These are phyloP conservation scores for Penicillium tannophilum DNA, from an alignment of 495 filamentous ascomycete species.

Conservation along the genomic window DNA sequence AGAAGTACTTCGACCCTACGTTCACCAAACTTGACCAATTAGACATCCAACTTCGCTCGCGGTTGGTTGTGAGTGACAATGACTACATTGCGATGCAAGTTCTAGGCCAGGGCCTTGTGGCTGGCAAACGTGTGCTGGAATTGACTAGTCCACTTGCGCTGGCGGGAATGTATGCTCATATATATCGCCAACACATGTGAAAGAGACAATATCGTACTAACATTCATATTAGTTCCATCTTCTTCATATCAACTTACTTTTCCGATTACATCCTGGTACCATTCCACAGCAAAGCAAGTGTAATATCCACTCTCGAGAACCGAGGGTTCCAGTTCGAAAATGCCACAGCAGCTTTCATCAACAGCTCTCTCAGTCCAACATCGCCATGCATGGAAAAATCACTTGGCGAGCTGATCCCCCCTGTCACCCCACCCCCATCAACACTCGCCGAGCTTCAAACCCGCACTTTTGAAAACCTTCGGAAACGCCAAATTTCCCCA, in stretches of 20 bases:
- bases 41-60: constrained; percentile 38
- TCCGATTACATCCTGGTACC: constrained; percentile 96
- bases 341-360: constrained; percentile 66
- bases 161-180: constrained; percentile 72
- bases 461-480: constrained; percentile 77
- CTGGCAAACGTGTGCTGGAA: constrained; percentile 91
- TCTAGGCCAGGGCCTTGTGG: constrained; percentile 83
- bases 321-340: constrained; percentile 85
- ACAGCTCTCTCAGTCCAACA: constrained; percentile 36
- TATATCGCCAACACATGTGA: background rate
- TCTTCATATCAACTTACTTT: constrained; percentile 98
- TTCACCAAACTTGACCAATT: constrained; percentile 49
- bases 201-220: background rate
- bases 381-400: constrained; percentile 31
- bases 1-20: constrained; percentile 72
- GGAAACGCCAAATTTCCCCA: constrained; percentile 72
- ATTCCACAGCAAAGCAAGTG: constrained; percentile 65
- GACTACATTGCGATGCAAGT: constrained; percentile 88
- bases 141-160: constrained; percentile 88
- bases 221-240: constrained; percentile 66
- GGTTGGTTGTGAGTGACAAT: constrained; percentile 75
- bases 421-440: constrained; percentile 75
- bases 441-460: constrained; percentile 76
- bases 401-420: constrained; percentile 43
- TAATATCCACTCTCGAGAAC: constrained; percentile 74